phyloP scores from a whole-genome alignment of 805 yeast genomes.

The Hanseniaspora guilliermondii region DNA sequence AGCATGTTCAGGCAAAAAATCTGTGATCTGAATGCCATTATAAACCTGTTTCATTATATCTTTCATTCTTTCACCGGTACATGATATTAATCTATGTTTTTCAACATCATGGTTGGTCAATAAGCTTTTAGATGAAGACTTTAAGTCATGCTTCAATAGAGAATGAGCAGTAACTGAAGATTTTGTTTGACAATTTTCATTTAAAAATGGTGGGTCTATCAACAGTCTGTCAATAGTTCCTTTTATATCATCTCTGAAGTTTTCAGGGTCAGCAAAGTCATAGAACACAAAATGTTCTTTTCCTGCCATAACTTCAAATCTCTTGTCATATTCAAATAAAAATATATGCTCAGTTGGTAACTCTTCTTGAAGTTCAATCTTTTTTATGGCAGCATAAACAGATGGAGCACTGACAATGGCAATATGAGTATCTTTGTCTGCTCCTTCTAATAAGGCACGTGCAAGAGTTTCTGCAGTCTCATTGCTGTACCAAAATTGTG shows the following conservation, averaged over 20 bases:
- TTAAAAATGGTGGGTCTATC: slow-evolving; percentile 82
- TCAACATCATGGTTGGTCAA: slow-evolving; percentile 31
- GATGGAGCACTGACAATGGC: slow-evolving; percentile 84
- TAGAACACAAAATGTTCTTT: slow-evolving; percentile 52
- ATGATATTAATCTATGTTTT: slow-evolving; percentile 47
- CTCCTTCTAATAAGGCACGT: slow-evolving; percentile 62
- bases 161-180: slow-evolving; percentile 52
- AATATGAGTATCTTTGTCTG: slow-evolving; percentile 56
- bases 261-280: slow-evolving; percentile 61
- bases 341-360: slow-evolving; percentile 61
- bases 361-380: slow-evolving; percentile 33
- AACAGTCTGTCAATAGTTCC: slow-evolving; percentile 59
- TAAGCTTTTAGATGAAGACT: slow-evolving; percentile 17
- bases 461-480: slow-evolving; percentile 58
- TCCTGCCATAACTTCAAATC: slow-evolving; percentile 67
- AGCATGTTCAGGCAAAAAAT: slow-evolving; percentile 66
- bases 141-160: slow-evolving; percentile 35
- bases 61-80: slow-evolving; percentile 84
- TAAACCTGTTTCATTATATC: slow-evolving; percentile 48
- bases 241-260: slow-evolving; percentile 43
- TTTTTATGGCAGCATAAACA: slow-evolving; percentile 69
- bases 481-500: slow-evolving; percentile 84
- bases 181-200: slow-evolving; percentile 68
- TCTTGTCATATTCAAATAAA: slow-evolving; percentile 62
- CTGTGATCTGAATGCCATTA: slow-evolving; percentile 52